Base-by-base conservation (phyloP, 2,329 filamentous ascomycete species). In the Thelonectria rubi region DNA sequence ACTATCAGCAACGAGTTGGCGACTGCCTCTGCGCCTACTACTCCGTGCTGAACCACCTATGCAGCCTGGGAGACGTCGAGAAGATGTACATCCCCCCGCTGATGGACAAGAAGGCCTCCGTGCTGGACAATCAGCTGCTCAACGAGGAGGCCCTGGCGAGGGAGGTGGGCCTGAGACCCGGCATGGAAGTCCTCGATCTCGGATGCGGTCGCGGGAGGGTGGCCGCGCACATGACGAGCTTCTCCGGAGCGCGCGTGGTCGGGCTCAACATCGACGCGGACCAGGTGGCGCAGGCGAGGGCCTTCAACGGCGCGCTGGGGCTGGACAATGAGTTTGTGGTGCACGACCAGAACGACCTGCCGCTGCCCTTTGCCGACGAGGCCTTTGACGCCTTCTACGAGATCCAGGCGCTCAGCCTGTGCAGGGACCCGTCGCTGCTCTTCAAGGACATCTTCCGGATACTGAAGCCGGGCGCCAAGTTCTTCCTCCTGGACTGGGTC, bases 41-140 rank as follows among this genome's bases (percentile, higher is more conserved):
- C 12, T 61, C 58, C 2, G 58, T 61, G 5, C 52, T 61, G 12
- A 61, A 61, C 24, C 58, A 61, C 12, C 17, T 61, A 2, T 61
- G 58, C 53, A 61, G 58, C 7, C 58, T 61, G 5, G 58, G 58
- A 5, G 40, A 55, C 11, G 58, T 61, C 20, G 58, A 61, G n/a
- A 61, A 61, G 42, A 61, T 61, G 53, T 61, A 61, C 32, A 61
- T 61, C 3, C 58, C 58, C 1, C 58, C 58, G 12, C 17, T 61
- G 5, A 61, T 61, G 53, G 58, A 61, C 11, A 48, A 53, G 24
- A 61, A 56, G 17, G 58, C 47, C 1, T 61, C 58, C 1, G 58
- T 61, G 1, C 39, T 61, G 17, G 53, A 61, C 3, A 61, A 61
- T 6, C 58, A 61, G 53, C 15, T 61, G 3, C 58, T 61, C 17